phyloP scores from a whole-genome alignment of 768 basidiomycete species.

The Lentinula edodes region DNA sequence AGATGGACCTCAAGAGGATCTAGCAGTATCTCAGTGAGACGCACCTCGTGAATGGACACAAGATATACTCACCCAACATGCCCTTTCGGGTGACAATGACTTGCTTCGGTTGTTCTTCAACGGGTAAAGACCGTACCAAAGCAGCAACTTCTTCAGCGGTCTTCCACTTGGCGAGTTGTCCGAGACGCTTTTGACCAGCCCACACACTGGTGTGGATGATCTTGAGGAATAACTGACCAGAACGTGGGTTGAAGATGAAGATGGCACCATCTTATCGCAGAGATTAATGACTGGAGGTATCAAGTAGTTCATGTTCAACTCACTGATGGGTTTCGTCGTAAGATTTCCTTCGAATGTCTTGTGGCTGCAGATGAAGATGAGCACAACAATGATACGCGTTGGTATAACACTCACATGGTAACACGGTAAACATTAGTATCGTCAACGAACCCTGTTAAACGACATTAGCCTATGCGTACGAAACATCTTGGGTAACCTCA shows the following conservation, averaged over 20 bases:
- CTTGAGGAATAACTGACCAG: slow-evolving; percentile 97
- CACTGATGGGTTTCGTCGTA: slow-evolving; percentile 98
- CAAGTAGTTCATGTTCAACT: slow-evolving; percentile 15
- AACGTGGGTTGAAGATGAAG: slow-evolving; percentile 99
- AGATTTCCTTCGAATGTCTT: slow-evolving; percentile 99
- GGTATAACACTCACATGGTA: slow-evolving; percentile 55
- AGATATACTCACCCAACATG: slow-evolving; percentile 74
- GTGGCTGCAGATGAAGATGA: slow-evolving; percentile 46
- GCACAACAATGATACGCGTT: background rate
- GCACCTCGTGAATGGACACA: background rate
- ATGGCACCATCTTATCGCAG: slow-evolving; percentile 72
- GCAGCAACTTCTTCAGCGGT: slow-evolving; percentile 99
- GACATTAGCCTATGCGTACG: background rate
- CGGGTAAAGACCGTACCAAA: slow-evolving; percentile 93
- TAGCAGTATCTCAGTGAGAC: slow-evolving; percentile 18
- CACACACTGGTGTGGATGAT: slow-evolving; percentile 99
- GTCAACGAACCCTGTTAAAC: slow-evolving; percentile 82
- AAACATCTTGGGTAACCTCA: slow-evolving; percentile 19
- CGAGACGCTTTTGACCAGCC: slow-evolving; percentile 99
- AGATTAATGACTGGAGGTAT: slow-evolving; percentile 5
- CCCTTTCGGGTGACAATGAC: slow-evolving; percentile 99
- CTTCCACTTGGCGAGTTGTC: slow-evolving; percentile 99
- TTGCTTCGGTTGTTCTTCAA: slow-evolving; percentile 99
- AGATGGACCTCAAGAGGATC: slow-evolving; percentile 97
- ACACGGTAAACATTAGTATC: slow-evolving; percentile 99